These are phyloP conservation scores for Ceraceosorus guamensis DNA, from an alignment of 1,284 basidiomycete species.

Conservation along the genomic window DNA sequence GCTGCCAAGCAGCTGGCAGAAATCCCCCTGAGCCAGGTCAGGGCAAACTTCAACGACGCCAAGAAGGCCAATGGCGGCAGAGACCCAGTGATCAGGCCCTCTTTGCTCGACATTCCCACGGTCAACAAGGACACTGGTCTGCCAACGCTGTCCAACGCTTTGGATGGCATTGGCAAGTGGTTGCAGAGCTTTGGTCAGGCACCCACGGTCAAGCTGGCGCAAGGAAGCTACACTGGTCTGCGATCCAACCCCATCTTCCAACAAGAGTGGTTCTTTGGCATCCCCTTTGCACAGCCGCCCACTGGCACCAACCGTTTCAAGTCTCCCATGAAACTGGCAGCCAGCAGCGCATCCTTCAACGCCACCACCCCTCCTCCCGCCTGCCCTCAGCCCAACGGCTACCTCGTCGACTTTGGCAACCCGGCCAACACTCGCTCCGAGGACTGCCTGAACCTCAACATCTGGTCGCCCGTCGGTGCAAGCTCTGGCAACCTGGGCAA, in stretches of 20 bases:
- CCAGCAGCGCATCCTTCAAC: not conserved
- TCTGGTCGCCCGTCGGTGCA: conserved; percentile 46
- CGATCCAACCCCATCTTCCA: not conserved
- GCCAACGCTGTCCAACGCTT: not conserved
- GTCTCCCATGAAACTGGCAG: conserved; percentile 51
- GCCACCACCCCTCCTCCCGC: not conserved
- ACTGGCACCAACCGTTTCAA: conserved; percentile 57
- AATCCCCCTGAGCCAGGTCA: not conserved
- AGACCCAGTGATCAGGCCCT: not conserved
- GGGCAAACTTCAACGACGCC: not conserved
- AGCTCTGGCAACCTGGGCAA: conserved; percentile 45
- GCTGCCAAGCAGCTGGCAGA: not conserved
- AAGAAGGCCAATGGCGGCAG: not conserved
- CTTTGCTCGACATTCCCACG: not conserved
- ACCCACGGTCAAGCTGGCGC: not conserved
- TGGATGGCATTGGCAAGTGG: not conserved
- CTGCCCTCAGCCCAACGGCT: conserved; percentile 1
- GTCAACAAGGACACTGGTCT: not conserved
- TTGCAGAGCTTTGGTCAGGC: not conserved
- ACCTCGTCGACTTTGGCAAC: conserved; percentile 2
- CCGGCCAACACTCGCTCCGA: conserved; percentile 9
- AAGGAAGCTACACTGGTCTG: not conserved
- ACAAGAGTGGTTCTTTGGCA: conserved; percentile 54
- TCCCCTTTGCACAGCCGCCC: conserved; percentile 63
- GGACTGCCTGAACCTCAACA: conserved; percentile 8